Conservation (phyloP, 2,329 filamentous ascomycete species). For the Onygena corvina region DNA sequence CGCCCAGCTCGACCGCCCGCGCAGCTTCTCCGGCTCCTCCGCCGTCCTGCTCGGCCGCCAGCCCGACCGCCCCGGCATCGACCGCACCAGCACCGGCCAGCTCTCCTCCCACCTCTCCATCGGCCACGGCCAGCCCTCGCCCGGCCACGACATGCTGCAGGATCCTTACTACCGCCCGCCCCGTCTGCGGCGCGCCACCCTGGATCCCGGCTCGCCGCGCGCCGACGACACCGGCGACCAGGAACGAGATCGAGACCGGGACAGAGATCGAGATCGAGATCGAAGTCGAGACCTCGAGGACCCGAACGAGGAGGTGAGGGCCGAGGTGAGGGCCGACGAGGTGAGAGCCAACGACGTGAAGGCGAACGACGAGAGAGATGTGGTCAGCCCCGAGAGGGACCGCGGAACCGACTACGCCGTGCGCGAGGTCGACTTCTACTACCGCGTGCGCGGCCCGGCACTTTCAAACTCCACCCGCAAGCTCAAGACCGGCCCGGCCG, state of each 20-base stretch:
- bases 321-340: constrained; percentile 27
- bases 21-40: constrained; percentile 52
- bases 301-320: no score
- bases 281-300: not conserved
- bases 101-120: constrained; percentile 56
- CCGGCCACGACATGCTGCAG: constrained; percentile 49
- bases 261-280: constrained; percentile 19
- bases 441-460: constrained; percentile 78
- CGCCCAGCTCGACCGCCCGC: constrained; percentile 42
- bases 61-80: not conserved
- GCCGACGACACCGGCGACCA: constrained; percentile 24
- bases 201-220: constrained; percentile 38
- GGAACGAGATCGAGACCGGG: constrained; percentile 7
- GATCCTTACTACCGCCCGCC: constrained; percentile 88
- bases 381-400: no score
- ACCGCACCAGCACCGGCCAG: not conserved
- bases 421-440: constrained; percentile 93
- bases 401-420: constrained; percentile 82
- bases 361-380: no score
- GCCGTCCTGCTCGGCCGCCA: constrained; percentile 47
- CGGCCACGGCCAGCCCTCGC: constrained; percentile 40
- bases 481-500: constrained; percentile 83
- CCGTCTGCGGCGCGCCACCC: constrained; percentile 53
- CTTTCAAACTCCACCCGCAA: constrained; percentile 72
- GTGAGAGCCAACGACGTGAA: constrained; percentile 34